Evolutionary conservation across 2,329 filamentous ascomycete genomes (phyloP).

Genomic region (Phaeosphaeria sp.): DNA sequence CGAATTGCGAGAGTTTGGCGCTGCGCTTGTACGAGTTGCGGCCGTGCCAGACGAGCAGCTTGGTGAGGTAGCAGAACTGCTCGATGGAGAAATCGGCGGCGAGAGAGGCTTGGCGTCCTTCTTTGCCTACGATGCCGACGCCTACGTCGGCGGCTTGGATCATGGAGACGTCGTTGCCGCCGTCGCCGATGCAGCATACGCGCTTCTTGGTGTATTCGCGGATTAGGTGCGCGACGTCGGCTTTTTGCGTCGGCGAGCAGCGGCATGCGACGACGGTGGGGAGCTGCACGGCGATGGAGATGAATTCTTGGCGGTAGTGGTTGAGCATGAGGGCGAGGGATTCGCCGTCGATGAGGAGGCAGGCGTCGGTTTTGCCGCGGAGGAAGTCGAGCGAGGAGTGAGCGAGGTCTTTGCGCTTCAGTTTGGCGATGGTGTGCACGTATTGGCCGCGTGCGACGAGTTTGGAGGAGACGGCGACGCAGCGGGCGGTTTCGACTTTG

Average conservation of each 20-base stretch:
- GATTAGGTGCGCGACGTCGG: constrained; percentile 89
- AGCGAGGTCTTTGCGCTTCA: constrained; percentile 82
- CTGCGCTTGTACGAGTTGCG: constrained; percentile 96
- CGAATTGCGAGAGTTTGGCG: constrained; percentile 95
- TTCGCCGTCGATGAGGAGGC: constrained; percentile 93
- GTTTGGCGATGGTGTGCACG: constrained; percentile 88
- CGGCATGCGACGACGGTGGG: constrained; percentile 95
- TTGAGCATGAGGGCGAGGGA: constrained; percentile 83
- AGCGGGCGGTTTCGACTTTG: constrained; percentile 96
- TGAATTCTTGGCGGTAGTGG: constrained; percentile 84
- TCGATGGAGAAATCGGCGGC: constrained; percentile 97
- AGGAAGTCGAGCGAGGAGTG: constrained; percentile 90
- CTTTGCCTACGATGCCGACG: constrained; percentile 97
- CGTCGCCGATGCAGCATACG: constrained; percentile 96
- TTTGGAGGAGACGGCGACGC: constrained; percentile 93
- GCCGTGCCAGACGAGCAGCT: constrained; percentile 98
- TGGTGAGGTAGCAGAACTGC: constrained; percentile 93
- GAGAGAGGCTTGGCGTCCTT: constrained; percentile 91
- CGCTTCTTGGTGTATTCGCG: constrained; percentile 91
- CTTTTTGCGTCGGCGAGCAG: constrained; percentile 96
- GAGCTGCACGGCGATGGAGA: constrained; percentile 83
- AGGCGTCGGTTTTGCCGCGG: constrained; percentile 82
- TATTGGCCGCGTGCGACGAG: constrained; percentile 92
- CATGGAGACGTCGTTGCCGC: constrained; percentile 98
- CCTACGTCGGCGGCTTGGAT: constrained; percentile 98